A percentile compares a stretch with the other conserved stretches of the same genome.
These are phyloP conservation scores for Sporisorium iseilematis-ciliati DNA, from an alignment of 1,284 basidiomycete genomes.

Conservation along the genomic window DNA sequence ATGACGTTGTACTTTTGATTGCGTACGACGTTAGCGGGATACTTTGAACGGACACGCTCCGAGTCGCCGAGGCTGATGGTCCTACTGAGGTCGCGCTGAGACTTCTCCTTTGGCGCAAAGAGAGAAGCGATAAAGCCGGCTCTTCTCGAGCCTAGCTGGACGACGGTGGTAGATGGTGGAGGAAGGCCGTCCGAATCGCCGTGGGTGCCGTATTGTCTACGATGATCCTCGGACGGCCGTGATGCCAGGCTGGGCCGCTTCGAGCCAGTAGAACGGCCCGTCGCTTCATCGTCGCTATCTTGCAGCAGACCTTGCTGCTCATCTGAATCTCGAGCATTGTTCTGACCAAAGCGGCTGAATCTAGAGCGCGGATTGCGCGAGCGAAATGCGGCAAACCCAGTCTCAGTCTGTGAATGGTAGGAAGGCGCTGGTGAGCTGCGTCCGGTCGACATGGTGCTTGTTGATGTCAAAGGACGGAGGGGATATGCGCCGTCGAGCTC, in stretches of 20 bases:
- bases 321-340: conserved; percentile 46
- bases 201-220: conserved; percentile 40
- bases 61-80: conserved; percentile 42
- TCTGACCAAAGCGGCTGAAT: conserved; percentile 49
- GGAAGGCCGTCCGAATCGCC: conserved; percentile 24
- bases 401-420: conserved; percentile 37
- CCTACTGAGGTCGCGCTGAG: conserved; percentile 35
- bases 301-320: conserved; percentile 50
- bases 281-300: conserved; percentile 30
- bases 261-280: conserved; percentile 3
- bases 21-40: conserved; percentile 84
- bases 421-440: conserved; percentile 45
- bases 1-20: conserved; percentile 98
- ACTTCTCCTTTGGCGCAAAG: conserved; percentile 28
- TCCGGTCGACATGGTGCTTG: conserved; percentile 33
- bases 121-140: conserved; percentile 36
- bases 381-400: conserved; percentile 45
- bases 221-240: conserved; percentile 43
- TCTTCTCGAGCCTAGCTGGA: conserved; percentile 34
- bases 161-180: conserved; percentile 13
- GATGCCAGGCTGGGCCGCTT: conserved; percentile 28
- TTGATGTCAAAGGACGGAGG: conserved; percentile 13
- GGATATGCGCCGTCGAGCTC: conserved; percentile 31
- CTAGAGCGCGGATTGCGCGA: conserved; percentile 38
- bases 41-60: conserved; percentile 61